Evolutionary conservation across 1,284 basidiomycete species (phyloP), one percentile per base, ranked within the genome.

Genomic region (Schizopora paradoxa): DNA sequence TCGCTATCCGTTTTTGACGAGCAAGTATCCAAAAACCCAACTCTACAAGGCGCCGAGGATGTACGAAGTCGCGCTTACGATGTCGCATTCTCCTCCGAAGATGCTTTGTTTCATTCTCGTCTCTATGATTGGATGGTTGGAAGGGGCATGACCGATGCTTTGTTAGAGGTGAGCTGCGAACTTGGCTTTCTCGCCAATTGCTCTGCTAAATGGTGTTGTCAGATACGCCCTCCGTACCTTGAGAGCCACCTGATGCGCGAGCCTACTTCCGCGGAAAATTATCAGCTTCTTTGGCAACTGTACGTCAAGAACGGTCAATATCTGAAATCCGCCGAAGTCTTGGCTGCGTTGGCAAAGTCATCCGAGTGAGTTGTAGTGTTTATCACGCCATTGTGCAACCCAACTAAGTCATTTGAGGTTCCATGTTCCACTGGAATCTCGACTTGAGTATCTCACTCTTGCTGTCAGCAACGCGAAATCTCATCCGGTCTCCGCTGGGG

Each of bases 381-480:
- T 26, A 28, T 27, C 27, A 22, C 42, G 19, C 14, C 38, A 34
- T 36, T 32, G 37, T 13, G 26, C 47, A 50, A 18, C 13, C n/a
- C 47, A 45, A 21, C 33, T n/a, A n/a, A n/a, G 4, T 40, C 10
- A 38, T 41, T 33, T 6, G 49, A 88, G 86, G 47, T 82, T 88
- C 60, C 72, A 79, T 34, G 66, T 92, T 41, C 64, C 78, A 4
- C 69, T 97, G 34, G 76, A 84, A 48, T 70, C 76, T 41, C 78
- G 93, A 28, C 66, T 94, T 47, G 90, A 95, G 62, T 95, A 90
- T 66, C 76, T 96, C 31, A 94, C 92, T 1, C 78, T 98, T 42
- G 93, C 95, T 0, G 86, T 96, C 28, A 90, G 89, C 46, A 96
- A 97, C 58, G 95, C 93, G 38, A 98, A 98, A 68, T 93, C 92